Base-by-base conservation (phyloP, 2,329 filamentous ascomycete species). In the Fusarium algeriense region DNA sequence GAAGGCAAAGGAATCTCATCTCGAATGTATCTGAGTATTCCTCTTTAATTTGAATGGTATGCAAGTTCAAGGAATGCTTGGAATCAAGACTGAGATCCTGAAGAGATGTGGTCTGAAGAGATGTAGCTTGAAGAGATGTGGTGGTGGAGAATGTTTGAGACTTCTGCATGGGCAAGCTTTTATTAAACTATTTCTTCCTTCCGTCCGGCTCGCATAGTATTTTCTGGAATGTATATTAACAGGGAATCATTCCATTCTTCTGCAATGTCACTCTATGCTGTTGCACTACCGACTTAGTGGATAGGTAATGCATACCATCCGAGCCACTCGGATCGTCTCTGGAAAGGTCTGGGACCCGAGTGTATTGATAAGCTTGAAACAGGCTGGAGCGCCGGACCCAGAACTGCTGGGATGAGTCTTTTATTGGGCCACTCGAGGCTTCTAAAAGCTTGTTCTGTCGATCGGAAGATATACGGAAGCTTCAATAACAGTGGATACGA, bases 11-110 rank as follows among this genome's bases (percentile, higher is more conserved):
- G 15, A 52, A 52, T 17, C 49, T 40, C 49, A 52, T 52, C 7
- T 40, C 38, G 17, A 11, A n/a, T 0, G 6, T 2, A 20, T 2
- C 0, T 15, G 7, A n/a, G 6, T 38, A 7, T 1, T 1, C 13
- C 9, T 3, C 5, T 52, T 32, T 8, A 38, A 6, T 8, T 1
- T 4, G 1, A 30, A 12, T 10, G 17, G 8, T 11, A 35, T 23
- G 13, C 2, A 5, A 23, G 12, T 9, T 11, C 1, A 26, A 50
- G 19, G 15, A 3, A 6, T 11, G 7, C 8, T 37, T 14, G 7
- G 12, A 7, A 8, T 4, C 6, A 7, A n/a, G 14, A 17, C 10
- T 14, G 8, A 34, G 8, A 35, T 20, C 7, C 6, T 30, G 30
- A 19, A 19, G 6, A 26, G 20, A 50, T 26, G 48, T 10, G 11